phyloP scores from a whole-genome alignment of 768 basidiomycete genomes.

The Calocera cornea region DNA sequence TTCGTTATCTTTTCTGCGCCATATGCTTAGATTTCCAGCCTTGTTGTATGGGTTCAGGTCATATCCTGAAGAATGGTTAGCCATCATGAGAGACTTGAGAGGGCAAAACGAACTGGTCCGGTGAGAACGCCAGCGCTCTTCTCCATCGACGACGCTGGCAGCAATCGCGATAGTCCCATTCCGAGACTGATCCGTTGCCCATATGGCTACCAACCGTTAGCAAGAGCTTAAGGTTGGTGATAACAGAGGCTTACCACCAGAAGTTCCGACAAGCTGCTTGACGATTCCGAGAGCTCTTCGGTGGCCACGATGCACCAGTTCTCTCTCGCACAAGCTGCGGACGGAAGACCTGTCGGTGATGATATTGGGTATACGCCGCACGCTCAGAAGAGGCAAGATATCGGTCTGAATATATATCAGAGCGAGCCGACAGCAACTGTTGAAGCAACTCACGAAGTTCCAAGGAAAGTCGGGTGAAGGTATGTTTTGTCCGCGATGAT shows the following conservation, averaged over 20 bases:
- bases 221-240: not conserved
- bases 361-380: not conserved
- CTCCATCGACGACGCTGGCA: not conserved
- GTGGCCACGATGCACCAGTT: not conserved
- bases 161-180: not conserved
- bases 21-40: not conserved
- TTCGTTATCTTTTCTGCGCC: not conserved
- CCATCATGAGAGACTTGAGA: too few species aligned
- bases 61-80: too few species aligned
- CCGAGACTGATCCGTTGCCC: not conserved
- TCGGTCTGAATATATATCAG: not conserved
- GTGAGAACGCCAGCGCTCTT: not conserved
- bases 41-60: not conserved
- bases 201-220: not conserved
- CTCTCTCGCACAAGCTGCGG: not conserved
- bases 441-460: not conserved
- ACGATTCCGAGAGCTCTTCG: not conserved
- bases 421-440: not conserved
- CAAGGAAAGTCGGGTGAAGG: not conserved
- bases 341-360: not conserved
- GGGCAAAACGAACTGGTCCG: too few species aligned
- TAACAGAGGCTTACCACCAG: not conserved
- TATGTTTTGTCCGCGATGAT: not conserved
- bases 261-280: not conserved
- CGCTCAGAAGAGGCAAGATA: not conserved